Percentiles rank a stretch among this genome's conserved stretches.
phyloP scores from a whole-genome alignment of 768 basidiomycete species.

The Termitomyces sp. region DNA sequence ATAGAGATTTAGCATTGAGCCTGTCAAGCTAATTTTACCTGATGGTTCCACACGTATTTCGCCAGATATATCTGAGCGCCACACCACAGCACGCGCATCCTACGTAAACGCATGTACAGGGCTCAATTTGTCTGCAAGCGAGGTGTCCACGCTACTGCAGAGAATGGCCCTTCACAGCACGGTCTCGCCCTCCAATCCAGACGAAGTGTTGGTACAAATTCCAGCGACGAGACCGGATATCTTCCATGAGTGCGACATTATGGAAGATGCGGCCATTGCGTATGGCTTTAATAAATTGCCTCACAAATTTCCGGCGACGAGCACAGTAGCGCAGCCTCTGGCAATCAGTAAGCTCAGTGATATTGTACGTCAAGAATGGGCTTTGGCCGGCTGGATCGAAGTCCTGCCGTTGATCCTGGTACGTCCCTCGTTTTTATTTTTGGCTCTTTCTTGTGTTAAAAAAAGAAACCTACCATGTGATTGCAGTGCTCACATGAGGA shows the following conservation, averaged over 20 bases:
- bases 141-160: conserved; percentile 68
- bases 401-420: conserved; percentile 92
- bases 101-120: conserved; percentile 97
- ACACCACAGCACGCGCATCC: conserved; percentile 71
- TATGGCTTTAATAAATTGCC: conserved; percentile 98
- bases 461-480: neutral
- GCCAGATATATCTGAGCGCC: conserved; percentile 73
- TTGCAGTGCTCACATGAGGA: conserved; percentile 95
- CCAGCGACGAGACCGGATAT: conserved; percentile 98
- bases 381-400: conserved; percentile 93
- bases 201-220: conserved; percentile 71
- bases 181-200: conserved; percentile 48
- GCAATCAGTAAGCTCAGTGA: conserved; percentile 88
- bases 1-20: conserved; percentile 69
- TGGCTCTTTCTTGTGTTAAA: neutral
- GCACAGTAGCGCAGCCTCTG: conserved; percentile 90
- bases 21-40: conserved; percentile 77
- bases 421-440: conserved; percentile 20
- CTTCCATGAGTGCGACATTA: conserved; percentile 94
- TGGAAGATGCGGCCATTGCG: conserved; percentile 97
- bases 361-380: conserved; percentile 86
- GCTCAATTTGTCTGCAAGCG: conserved; percentile 57
- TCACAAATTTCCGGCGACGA: conserved; percentile 86
- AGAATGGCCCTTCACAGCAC: conserved; percentile 75
- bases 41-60: conserved; percentile 73